Base-by-base conservation (phyloP, 2,329 filamentous ascomycete genomes). In the Calonectria hawksworthii region DNA sequence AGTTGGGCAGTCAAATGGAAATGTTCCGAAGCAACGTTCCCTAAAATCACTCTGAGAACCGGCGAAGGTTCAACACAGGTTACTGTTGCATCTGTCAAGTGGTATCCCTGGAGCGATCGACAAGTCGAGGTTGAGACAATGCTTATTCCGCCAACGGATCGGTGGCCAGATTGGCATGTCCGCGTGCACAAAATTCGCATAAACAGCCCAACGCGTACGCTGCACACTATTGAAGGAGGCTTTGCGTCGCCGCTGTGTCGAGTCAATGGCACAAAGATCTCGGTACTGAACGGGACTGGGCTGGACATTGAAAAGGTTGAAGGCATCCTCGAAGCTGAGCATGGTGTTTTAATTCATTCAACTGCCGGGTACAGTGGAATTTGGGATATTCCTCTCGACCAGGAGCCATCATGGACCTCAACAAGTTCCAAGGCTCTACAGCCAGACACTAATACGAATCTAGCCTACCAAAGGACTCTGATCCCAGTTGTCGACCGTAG, bases 111-210 rank as follows among this genome's bases (percentile, higher is more conserved):
- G 82, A 77, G 78, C 0, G 83, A 84, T 67, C 50, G 79, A 2
- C 70, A 76, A 1, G 75, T 84, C 0, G 67, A 70, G 11, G 70
- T 85, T 3, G 76, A 83, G 14, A 82, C 83, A 0, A 78, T 80
- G 0, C 61, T 84, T 6, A 70, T 85, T 4, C 79, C 83, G 0
- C 83, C 83, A 0, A 80, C 78, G 1, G 69, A 75, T n/a, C 71
- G 78, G 10, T 84, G 83, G 83, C 83, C 83, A 1, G 83, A 84
- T 26, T 85, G 83, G 83, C 82, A 85, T 72, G 44, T 83, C 0
- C 59, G 83, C 0, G 51, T 83, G 0, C 83, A 84, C 51, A 76
- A 76, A 0, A 70, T 80, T 23, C 44, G 70, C 5, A 68, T 38
- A 7, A 30, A 50, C 1, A 14, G 28, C 0, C 0, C 8, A 0